Conservation (phyloP, 306 rosid species). For the Pueraria montana region DNA sequence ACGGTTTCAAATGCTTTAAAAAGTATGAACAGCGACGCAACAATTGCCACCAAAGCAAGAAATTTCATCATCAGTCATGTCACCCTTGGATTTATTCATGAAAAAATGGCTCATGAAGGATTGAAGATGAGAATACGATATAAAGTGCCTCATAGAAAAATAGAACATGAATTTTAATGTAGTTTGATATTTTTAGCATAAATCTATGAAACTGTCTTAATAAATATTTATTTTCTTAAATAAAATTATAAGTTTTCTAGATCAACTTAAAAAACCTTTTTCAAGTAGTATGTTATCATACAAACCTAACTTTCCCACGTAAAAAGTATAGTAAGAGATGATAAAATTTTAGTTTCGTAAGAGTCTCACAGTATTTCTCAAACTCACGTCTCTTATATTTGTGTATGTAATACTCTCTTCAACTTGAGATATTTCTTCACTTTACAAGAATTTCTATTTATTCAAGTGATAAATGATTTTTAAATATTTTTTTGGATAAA, state of each 20-base stretch:
- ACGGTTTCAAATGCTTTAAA: not conserved
- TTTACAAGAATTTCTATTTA: not conserved
- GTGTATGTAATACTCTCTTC: not conserved
- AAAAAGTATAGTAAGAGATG: too few species aligned
- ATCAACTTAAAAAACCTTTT: too few species aligned
- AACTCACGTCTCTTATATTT: not conserved
- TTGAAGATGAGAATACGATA: not conserved
- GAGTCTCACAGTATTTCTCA: not conserved
- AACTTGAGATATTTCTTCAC: not conserved
- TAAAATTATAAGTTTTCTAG: too few species aligned
- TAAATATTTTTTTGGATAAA: too few species aligned
- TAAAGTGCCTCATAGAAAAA: not conserved
- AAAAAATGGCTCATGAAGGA: not conserved
- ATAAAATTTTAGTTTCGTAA: too few species aligned
- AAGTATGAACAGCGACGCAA: not conserved
- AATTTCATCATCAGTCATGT: not conserved
- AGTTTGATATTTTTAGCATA: not conserved
- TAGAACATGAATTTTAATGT: not conserved
- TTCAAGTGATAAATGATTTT: not conserved
- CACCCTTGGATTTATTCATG: not conserved
- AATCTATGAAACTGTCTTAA: not conserved
- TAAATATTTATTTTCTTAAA: too few species aligned
- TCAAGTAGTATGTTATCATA: too few species aligned
- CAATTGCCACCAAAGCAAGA: constrained; percentile 18
- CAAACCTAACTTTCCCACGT: not conserved